Evolutionary conservation across 2,329 filamentous ascomycete species (phyloP), one percentile per base, ranked within the genome.

Genomic region (Phaeosphaeriaceae sp.): DNA sequence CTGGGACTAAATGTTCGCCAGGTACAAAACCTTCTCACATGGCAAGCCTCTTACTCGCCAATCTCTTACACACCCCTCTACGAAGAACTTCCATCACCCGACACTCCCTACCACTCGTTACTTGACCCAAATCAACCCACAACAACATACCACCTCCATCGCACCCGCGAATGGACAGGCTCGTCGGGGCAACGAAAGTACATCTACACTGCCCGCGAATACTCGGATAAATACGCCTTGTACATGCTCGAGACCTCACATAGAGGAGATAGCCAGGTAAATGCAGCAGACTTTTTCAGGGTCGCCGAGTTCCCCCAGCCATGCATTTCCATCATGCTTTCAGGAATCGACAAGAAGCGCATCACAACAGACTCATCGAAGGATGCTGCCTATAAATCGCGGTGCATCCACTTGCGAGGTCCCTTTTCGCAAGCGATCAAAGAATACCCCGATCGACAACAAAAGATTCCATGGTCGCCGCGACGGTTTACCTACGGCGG

Each of bases 381-480:
- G 39, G 60, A 62, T 32, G 66, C 67, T 12, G 70, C 67, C 18
- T 72, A 72, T 60, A 72, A 72, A 28, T 70, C 66, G 6, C 64
- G 70, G 13, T 64, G 67, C 50, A 72, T 72, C 45, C 64, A 67
- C 35, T 56, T 68, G 6, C 61, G 63, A 32, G 68, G 67, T 4
- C 67, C 67, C 7, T 72, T 72, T 42, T 56, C 63, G 7, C 66
- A 66, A 16, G 61, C 70, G 3, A 66, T 72, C 33, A 70, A 66
- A 34, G 70, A 72, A 50, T 72, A 71, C 35, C 70, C 70, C 2
- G 70, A 72, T 36, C 59, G 70, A 6, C 66, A 68, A 42, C 67
- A 71, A 32, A 72, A 71, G 53, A 65, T 71, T n/a, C 70, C 70
- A 2, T 72, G 70, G 70, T 71, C 67, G 13, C 70, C 70, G 15